Conservation (phyloP, 1,284 basidiomycete species). For the Cryptococcus sp. region DNA sequence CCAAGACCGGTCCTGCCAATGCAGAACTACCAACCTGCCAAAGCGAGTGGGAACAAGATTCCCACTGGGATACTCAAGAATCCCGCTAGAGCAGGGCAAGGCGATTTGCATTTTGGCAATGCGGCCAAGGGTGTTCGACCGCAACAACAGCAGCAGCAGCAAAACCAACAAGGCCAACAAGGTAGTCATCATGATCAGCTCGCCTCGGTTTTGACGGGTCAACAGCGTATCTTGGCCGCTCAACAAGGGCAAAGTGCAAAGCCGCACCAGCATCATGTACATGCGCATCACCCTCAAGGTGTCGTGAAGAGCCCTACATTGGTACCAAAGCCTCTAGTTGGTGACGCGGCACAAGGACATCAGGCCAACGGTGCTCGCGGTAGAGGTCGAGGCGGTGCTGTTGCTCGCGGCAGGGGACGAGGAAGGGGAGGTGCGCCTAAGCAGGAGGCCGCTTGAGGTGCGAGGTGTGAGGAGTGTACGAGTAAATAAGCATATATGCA, state of each 20-base stretch:
- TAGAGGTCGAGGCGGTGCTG: no score
- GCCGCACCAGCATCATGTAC: neutral
- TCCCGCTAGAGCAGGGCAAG: slow-evolving; percentile 45
- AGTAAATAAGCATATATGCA: no score
- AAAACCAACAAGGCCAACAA: slow-evolving; percentile 1
- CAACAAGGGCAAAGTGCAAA: neutral
- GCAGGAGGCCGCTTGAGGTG: no score
- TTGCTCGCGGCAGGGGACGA: no score
- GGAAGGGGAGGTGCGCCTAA: no score
- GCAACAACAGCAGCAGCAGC: slow-evolving; percentile 1
- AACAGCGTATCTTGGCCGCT: neutral
- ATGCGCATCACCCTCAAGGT: neutral
- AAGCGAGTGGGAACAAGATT: slow-evolving; percentile 33
- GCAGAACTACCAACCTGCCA: slow-evolving; percentile 64
- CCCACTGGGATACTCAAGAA: slow-evolving; percentile 65
- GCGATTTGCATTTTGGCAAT: slow-evolving; percentile 45
- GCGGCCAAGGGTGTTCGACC: slow-evolving; percentile 46
- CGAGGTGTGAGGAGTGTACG: no score
- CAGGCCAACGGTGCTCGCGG: neutral
- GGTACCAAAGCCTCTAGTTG: neutral
- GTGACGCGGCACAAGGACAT: neutral
- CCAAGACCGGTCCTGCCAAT: slow-evolving; percentile 65
- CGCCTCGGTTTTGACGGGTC: slow-evolving; percentile 5
- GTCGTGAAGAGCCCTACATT: neutral
- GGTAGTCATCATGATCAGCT: slow-evolving; percentile 36